Evolutionary conservation across 2,329 filamentous ascomycete species (phyloP).

Genomic region (Ophiosphaerella korrae): DNA sequence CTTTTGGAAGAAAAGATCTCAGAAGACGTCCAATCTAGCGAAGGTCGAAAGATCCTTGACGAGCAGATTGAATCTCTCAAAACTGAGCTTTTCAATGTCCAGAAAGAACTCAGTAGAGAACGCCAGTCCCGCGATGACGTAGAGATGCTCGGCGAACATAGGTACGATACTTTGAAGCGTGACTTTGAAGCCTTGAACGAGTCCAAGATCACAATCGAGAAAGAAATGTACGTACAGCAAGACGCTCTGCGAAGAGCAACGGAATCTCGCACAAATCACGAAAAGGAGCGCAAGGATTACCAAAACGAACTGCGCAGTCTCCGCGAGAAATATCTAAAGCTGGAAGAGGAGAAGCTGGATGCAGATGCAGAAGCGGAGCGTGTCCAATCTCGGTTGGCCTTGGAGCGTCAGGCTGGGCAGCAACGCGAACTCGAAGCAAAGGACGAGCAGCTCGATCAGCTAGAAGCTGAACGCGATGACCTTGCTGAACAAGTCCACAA

Average conservation of each 20-base stretch:
- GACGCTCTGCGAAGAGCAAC: conserved; percentile 85
- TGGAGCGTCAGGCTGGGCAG: conserved; percentile 78
- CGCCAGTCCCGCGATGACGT: conserved; percentile 94
- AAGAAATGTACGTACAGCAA: conserved; percentile 95
- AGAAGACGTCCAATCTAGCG: conserved; percentile 80
- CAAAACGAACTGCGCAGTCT: conserved; percentile 83
- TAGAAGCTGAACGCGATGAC: conserved; percentile 77
- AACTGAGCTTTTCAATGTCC: conserved; percentile 78
- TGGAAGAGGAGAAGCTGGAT: conserved; percentile 83
- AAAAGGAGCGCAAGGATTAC: conserved; percentile 87
- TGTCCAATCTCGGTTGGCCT: conserved; percentile 75
- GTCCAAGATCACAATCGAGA: conserved; percentile 95
- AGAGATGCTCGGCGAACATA: conserved; percentile 86
- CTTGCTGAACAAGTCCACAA: conserved; percentile 82
- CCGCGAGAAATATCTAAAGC: conserved; percentile 79
- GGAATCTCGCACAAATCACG: conserved; percentile 77
- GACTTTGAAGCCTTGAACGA: conserved; percentile 89
- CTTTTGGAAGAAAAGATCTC: conserved; percentile 87
- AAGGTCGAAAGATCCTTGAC: conserved; percentile 82
- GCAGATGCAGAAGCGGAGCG: conserved; percentile 82
- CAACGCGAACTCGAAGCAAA: conserved; percentile 81
- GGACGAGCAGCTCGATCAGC: conserved; percentile 74
- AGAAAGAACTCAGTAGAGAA: conserved; percentile 88
- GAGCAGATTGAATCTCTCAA: conserved; percentile 88
- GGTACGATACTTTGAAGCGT: conserved; percentile 78